phyloP scores from a whole-genome alignment of 306 rosid genomes.

The Sophora flavescens region DNA sequence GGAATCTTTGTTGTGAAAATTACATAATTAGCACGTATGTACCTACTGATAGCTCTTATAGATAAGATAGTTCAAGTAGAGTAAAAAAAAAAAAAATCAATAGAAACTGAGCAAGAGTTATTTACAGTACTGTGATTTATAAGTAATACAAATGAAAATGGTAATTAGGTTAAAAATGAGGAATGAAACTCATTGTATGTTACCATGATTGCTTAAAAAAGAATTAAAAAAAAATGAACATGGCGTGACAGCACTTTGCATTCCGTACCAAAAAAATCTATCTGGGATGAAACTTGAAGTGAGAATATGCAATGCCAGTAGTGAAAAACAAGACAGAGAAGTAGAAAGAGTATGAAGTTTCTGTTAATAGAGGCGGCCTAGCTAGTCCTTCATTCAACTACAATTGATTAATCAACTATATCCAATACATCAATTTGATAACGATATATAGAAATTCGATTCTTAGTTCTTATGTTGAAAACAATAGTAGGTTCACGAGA shows the following conservation, averaged over 20 bases:
- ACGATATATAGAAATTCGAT: conserved; percentile 27
- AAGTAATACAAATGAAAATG: not conserved
- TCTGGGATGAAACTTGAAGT: not conserved
- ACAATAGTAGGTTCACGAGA: conserved; percentile 36
- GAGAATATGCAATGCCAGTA: not conserved
- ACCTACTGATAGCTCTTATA: not conserved
- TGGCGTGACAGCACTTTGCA: not conserved
- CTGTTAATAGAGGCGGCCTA: not conserved
- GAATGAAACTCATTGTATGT: not conserved
- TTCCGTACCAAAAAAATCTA: not conserved
- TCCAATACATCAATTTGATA: not conserved
- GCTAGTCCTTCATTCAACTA: not conserved
- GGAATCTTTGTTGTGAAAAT: conserved; percentile 1
- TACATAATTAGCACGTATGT: not conserved
- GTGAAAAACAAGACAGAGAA: not conserved
- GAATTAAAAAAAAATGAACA: not conserved
- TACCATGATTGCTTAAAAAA: not conserved
- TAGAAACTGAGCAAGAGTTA: not conserved
- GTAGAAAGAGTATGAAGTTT: not conserved
- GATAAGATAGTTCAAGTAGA: not conserved
- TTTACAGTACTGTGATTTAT: not conserved
- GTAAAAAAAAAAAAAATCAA: not conserved
- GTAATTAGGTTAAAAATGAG: not conserved
- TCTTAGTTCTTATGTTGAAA: not conserved
- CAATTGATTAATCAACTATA: not conserved